Evolutionary conservation across 208 protist genomes (phyloP).

Genomic region (Hexamita inflata): DNA sequence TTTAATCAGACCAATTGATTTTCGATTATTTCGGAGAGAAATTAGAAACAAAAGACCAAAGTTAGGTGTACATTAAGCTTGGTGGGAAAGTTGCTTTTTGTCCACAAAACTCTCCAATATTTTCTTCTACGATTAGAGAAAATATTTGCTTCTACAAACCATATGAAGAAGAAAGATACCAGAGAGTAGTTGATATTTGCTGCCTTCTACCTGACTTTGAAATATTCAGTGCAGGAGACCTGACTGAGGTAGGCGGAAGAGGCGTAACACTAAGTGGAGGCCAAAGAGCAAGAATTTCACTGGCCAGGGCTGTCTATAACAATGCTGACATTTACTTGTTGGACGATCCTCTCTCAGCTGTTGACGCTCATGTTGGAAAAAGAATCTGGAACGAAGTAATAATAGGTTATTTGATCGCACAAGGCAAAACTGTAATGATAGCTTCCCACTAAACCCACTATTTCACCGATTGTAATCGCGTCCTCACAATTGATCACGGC

Average conservation of each 20-base stretch:
- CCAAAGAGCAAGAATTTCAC: slow-evolving; percentile 54
- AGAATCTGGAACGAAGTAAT: too few relatives aligned
- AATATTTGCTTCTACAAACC: slow-evolving; percentile 42
- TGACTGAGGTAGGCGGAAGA: slow-evolving; percentile 58
- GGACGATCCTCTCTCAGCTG: slow-evolving; percentile 45
- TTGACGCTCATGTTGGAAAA: too few relatives aligned
- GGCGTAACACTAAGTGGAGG: slow-evolving; percentile 66
- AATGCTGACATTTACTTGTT: slow-evolving; percentile 24
- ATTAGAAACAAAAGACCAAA: too few relatives aligned
- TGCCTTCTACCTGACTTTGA: slow-evolving; percentile 37
- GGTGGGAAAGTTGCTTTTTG: slow-evolving; percentile 46
- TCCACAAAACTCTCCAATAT: slow-evolving; percentile 39
- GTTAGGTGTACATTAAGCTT: too few relatives aligned
- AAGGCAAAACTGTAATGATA: too few relatives aligned
- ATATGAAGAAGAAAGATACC: slow-evolving; percentile 35
- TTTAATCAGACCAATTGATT: too few relatives aligned
- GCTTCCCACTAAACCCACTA: too few relatives aligned
- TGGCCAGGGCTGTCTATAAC: slow-evolving; percentile 56
- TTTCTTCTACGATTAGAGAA: slow-evolving; percentile 46
- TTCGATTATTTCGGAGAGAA: too few relatives aligned
- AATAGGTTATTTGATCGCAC: too few relatives aligned
- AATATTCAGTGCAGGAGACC: slow-evolving; percentile 37
- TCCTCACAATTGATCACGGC: too few relatives aligned
- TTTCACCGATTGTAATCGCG: too few relatives aligned
- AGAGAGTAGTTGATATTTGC: slow-evolving; percentile 41